Evolutionary conservation across 2,329 filamentous ascomycete species (phyloP).

Genomic region (Diaporthe ilicicola): DNA sequence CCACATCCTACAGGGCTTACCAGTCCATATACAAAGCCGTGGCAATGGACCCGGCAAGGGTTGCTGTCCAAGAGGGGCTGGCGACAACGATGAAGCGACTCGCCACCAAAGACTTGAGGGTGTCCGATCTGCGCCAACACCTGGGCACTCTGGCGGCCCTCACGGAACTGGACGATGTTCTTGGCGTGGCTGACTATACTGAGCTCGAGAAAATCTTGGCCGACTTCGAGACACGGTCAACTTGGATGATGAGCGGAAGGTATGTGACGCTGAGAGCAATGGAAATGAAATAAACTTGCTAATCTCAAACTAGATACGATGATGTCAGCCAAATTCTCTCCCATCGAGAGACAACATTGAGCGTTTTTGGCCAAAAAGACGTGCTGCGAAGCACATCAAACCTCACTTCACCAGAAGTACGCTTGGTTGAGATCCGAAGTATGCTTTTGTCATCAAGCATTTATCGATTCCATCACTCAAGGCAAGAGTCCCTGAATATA

Average conservation of each 20-base stretch:
- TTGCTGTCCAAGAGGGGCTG: slow-evolving; percentile 70
- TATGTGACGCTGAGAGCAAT: slow-evolving; percentile 51
- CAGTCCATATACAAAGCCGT: slow-evolving; percentile 78
- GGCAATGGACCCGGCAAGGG: slow-evolving; percentile 60
- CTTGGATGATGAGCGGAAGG: slow-evolving; percentile 86
- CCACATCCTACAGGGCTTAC: slow-evolving; percentile 81
- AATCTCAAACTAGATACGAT: slow-evolving; percentile 64
- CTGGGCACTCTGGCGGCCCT: slow-evolving; percentile 75
- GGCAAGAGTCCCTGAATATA: slow-evolving; percentile 87
- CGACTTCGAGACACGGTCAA: slow-evolving; percentile 70
- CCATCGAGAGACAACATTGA: slow-evolving; percentile 83
- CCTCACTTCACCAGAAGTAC: slow-evolving; percentile 69
- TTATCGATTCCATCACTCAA: slow-evolving; percentile 80
- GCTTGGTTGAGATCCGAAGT: slow-evolving; percentile 78
- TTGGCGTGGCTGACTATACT: slow-evolving; percentile 66
- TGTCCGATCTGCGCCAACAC: slow-evolving; percentile 61
- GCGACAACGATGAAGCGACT: slow-evolving; percentile 67
- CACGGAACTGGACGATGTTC: slow-evolving; percentile 81
- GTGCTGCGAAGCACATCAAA: slow-evolving; percentile 68
- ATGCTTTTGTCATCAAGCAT: slow-evolving; percentile 79
- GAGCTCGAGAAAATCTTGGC: slow-evolving; percentile 70
- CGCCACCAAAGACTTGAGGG: slow-evolving; percentile 56
- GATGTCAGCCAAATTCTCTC: slow-evolving; percentile 84
- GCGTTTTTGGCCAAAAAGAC: slow-evolving; percentile 77
- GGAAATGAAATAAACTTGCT: slow-evolving; percentile 30